Evolutionary conservation across 306 rosid genomes (phyloP).

Genomic region (Citrullus colocynthis): DNA sequence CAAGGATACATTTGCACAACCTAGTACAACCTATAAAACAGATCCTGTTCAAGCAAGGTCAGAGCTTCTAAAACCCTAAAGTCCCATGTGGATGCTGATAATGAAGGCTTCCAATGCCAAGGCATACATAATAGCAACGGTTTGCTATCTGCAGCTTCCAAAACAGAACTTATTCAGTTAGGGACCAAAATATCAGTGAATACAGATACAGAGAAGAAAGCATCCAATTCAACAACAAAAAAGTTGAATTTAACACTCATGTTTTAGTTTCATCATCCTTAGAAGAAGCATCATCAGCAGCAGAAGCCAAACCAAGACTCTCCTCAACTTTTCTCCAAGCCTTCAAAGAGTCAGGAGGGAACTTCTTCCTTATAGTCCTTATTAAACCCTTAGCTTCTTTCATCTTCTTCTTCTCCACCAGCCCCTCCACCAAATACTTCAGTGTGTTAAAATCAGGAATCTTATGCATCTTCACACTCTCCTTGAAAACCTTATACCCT

Average conservation of each 20-base stretch:
- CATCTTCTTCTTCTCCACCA: constrained; percentile 34
- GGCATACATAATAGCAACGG: background rate
- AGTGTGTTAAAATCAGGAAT: constrained; percentile 44
- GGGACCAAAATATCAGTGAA: background rate
- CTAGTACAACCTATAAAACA: too few species aligned
- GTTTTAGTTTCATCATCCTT: constrained; percentile 15
- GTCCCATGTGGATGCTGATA: background rate
- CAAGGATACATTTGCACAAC: too few species aligned
- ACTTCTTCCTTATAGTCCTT: constrained; percentile 43
- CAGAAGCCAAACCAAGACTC: constrained; percentile 34
- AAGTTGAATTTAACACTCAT: background rate
- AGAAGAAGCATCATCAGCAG: background rate
- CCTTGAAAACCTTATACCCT: constrained; percentile 43
- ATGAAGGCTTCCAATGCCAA: constrained; percentile 6
- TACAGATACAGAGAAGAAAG: background rate
- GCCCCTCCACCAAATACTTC: constrained; percentile 43
- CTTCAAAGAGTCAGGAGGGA: constrained; percentile 39
- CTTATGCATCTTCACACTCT: constrained; percentile 40
- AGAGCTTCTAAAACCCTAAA: background rate
- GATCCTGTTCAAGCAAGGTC: too few species aligned
- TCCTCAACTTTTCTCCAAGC: constrained; percentile 49
- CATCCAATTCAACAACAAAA: background rate
- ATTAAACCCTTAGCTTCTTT: constrained; percentile 40
- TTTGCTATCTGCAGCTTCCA: background rate
- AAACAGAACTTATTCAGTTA: background rate